Base-by-base conservation (phyloP, 768 basidiomycete genomes). In the Boletus subcaerulescens region DNA sequence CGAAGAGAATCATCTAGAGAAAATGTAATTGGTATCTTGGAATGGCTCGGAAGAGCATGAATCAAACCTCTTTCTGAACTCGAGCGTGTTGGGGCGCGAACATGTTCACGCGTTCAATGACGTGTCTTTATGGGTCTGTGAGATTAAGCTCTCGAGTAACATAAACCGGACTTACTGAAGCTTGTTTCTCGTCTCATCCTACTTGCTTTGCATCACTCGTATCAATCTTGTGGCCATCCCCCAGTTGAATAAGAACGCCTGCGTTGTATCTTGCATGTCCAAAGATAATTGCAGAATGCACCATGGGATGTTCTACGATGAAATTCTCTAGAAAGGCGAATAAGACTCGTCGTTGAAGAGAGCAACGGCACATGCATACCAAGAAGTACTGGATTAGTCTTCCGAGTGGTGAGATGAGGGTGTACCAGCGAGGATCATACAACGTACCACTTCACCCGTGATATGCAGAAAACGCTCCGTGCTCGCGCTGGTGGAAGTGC, bases 51-150 rank as follows among this genome's bases (percentile, higher is more conserved):
- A 18, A 8, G 24, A 5, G 46, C 5, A 36, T 13, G 18, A 4
- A 5, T 15, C 56, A 18, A 40, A 64, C 62, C 62, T 63, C 62
- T 24, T 61, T 64, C 29, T 61, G 63, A 1, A 63, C 46, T 17
- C 62, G 62, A 29, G 62, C 53, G 4, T 65, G 59, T 31, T 61
- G 59, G 10, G 63, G 62, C 18, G 62, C 62, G 6, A 61, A 64
- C 43, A 53, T 42, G 33, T 63, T 63, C 62, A 61, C 53, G 12
- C 62, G 59, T 17, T 63, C 62, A 10, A 63, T 36, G 33, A 35
- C 56, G 39, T 31, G 45, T 40, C 62, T 62, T 39, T 48, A 26
- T 5, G 31, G 0, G 1, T 40, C 36, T 40, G 39, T 64, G 41
- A 57, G 46, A 48, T 33, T 14, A 40, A 24, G 18, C 29, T n/a